A percentile compares a stretch with the other conserved stretches of the same genome.
phyloP scores from a whole-genome alignment of 73 alveolate genomes.

The Paramecium biaurelia region DNA sequence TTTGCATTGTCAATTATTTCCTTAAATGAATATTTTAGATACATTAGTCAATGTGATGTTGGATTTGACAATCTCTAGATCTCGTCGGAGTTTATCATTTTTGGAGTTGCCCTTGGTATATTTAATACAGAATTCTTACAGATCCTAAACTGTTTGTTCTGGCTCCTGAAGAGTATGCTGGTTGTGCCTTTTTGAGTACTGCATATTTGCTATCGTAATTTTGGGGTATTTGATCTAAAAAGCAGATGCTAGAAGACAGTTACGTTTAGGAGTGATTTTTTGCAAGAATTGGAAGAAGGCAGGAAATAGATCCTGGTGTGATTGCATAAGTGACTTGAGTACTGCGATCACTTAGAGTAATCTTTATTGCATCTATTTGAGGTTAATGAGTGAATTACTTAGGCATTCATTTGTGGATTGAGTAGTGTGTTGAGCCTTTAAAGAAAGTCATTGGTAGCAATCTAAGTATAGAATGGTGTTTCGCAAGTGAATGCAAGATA shows the following conservation, averaged over 20 bases:
- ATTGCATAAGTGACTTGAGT: background rate
- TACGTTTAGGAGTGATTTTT: background rate
- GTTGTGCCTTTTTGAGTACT: background rate
- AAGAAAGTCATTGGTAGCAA: constrained; percentile 44
- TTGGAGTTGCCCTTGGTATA: background rate
- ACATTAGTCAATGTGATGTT: constrained; percentile 17
- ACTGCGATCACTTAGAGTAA: constrained; percentile 16
- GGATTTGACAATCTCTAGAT: constrained; percentile 23
- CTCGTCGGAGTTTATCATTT: background rate
- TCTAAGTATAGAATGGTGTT: constrained; percentile 12
- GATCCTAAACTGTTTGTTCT: background rate
- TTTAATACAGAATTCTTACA: background rate
- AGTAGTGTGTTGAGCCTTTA: constrained; percentile 32
- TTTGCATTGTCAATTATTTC: constrained; percentile 47
- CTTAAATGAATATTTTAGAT: background rate
- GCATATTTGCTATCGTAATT: constrained; percentile 20
- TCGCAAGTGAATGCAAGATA: constrained; percentile 45
- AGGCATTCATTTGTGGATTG: constrained; percentile 7
- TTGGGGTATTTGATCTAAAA: background rate
- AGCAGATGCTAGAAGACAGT: background rate
- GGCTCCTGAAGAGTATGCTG: background rate
- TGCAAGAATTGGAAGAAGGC: background rate
- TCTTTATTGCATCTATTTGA: background rate
- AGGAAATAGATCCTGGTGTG: constrained; percentile 51
- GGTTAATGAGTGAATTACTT: background rate